A percentile compares a stretch with the other conserved stretches of the same genome.
phyloP scores from a whole-genome alignment of 164 flowering plant genomes.

The Tinospora cordifolia region DNA sequence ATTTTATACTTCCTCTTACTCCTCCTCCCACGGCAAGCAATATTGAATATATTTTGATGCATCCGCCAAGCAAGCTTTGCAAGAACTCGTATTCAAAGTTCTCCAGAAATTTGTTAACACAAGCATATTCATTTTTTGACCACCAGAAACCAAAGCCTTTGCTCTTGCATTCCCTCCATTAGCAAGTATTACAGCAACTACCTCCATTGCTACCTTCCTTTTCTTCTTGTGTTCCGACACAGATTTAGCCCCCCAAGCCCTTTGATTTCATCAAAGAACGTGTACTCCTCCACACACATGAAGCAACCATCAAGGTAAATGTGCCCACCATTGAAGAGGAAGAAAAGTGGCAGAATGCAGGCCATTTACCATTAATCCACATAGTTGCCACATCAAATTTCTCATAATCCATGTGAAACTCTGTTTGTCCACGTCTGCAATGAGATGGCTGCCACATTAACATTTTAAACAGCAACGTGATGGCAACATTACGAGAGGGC shows the following conservation, averaged over 20 bases:
- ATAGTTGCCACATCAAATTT: no score
- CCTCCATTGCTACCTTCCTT: constrained; percentile 38
- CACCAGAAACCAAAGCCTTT: constrained; percentile 26
- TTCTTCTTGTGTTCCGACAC: constrained; percentile 50
- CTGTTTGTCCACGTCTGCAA: no score
- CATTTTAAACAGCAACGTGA: no score
- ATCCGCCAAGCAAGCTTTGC: constrained; percentile 56
- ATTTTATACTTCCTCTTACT: no score
- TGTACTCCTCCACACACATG: constrained; percentile 58
- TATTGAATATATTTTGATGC: constrained; percentile 45
- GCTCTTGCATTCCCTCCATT: constrained; percentile 41
- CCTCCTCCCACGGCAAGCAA: constrained; percentile 86
- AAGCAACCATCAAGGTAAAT: constrained; percentile 77
- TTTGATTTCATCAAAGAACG: constrained; percentile 46
- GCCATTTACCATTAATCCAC: no score
- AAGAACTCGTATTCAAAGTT: constrained; percentile 43
- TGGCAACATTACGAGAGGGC: no score
- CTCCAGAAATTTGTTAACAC: constrained; percentile 85
- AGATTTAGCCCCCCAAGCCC: constrained; percentile 43
- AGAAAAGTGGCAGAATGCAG: no score
- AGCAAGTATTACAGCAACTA: constrained; percentile 37
- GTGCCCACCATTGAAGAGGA: constrained; percentile 46
- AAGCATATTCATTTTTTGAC: constrained; percentile 45
- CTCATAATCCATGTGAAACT: no score
- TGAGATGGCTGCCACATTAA: no score